Base-by-base conservation (phyloP, 2,329 filamentous ascomycete genomes). In the Dryadomyces sulphureus region DNA sequence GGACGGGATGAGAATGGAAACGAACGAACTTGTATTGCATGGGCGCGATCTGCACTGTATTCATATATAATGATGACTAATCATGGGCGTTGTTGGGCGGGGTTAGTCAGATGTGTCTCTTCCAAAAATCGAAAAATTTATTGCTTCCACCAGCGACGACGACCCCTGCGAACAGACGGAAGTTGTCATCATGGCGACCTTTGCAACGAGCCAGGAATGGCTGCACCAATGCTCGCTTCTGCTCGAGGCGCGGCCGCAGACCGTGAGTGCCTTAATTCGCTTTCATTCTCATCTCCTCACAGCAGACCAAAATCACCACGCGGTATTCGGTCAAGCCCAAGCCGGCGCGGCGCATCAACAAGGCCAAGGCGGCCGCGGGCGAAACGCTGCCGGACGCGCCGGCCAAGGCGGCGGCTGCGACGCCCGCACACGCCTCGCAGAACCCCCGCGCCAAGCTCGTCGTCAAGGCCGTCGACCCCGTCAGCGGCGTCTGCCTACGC, bases 391-490 rank as follows among this genome's bases (percentile, higher is more conserved):
- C 40, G n/a, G 46, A 55, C 43, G 49, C 54, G 49, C 48, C 60
- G 43, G 52, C 62, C 49, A 38, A 24, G 2, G 8, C 20, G 55
- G 60, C 48, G 40, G 59, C 36, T 45, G 51, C 46, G 53, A 54
- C 57, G 38, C 54, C 52, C 38, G 48, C 52, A n/a, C n/a, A n/a
- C 14, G 48, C 64, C 5, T 34, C 48, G 11, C 32, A 50, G 25
- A 70, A 72, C 46, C 66, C 75, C 2, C 73, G 73, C 53, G 88
- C 82, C 53, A 76, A 72, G 46, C 79, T 98, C 44, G 81, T 79
- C 4, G 67, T 98, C 50, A 96, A 94, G 68, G 92, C 92, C 5
- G 96, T 80, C 66, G 86, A 95, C 61, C 84, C 92, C 1, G 68
- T 68, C 38, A 83, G 80, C 46, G 92, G 92, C 57, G 80, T 81